Percentiles rank a stretch among this genome's conserved stretches.
These are phyloP conservation scores for Pholiota microspora DNA, from an alignment of 768 basidiomycete species.

Conservation along the genomic window DNA sequence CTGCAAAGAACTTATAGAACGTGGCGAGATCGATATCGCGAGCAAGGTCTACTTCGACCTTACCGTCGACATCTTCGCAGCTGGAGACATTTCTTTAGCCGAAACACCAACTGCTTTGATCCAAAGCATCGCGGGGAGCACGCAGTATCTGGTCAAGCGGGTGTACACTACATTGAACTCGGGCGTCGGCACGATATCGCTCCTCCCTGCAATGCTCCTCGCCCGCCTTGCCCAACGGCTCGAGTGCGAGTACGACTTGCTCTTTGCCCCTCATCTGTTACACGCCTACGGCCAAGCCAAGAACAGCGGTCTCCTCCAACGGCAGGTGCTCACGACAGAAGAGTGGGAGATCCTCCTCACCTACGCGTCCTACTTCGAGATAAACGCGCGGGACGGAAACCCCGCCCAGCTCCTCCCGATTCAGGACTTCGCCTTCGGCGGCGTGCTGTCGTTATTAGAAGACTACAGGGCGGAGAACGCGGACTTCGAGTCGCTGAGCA, in stretches of 20 bases:
- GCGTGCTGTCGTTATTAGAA: slow-evolving; percentile 39
- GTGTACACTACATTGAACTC: slow-evolving; percentile 17
- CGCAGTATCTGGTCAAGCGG: slow-evolving; percentile 22
- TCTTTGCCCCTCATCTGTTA: slow-evolving; percentile 38
- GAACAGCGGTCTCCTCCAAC: slow-evolving; percentile 20
- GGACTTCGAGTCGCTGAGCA: slow-evolving; percentile 27
- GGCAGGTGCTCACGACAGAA: slow-evolving; percentile 27
- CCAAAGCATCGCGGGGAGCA: slow-evolving; percentile 7
- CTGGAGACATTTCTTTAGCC: slow-evolving; percentile 1
- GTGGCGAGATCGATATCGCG: slow-evolving; percentile 28
- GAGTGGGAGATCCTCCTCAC: slow-evolving; percentile 50
- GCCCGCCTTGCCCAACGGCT: slow-evolving; percentile 29
- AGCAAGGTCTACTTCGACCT: slow-evolving; percentile 16
- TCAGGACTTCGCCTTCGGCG: slow-evolving; percentile 28
- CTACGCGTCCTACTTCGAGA: slow-evolving; percentile 36
- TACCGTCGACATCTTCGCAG: slow-evolving; percentile 12
- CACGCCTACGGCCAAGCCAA: slow-evolving; percentile 40
- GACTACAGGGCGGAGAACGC: slow-evolving; percentile 33
- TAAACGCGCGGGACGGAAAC: slow-evolving; percentile 25
- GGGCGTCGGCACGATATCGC: slow-evolving; percentile 8
- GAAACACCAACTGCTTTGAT: neutral
- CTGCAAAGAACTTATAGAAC: slow-evolving; percentile 26
- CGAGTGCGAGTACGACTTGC: slow-evolving; percentile 30
- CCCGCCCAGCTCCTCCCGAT: slow-evolving; percentile 18
- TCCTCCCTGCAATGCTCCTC: slow-evolving; percentile 28